phyloP scores from a whole-genome alignment of 148 eudicot species.

The Linanthus parryae region DNA sequence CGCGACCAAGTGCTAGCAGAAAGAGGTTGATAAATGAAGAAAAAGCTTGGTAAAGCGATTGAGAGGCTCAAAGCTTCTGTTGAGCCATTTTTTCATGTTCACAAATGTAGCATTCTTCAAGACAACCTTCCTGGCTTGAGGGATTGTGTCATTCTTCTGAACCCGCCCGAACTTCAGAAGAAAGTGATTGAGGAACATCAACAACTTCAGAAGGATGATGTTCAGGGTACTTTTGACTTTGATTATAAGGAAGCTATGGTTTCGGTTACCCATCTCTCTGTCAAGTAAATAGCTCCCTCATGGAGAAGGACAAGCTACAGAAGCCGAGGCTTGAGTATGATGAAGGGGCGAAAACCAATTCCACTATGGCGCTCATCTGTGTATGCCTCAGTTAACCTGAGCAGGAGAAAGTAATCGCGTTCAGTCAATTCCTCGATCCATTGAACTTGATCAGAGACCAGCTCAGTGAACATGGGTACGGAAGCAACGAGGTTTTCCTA shows the following conservation, averaged over 20 bases:
- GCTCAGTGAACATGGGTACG: conserved; percentile 35
- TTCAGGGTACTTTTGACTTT: conserved; percentile 2
- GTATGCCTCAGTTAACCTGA: conserved; percentile 26
- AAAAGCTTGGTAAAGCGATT: conserved; percentile 12
- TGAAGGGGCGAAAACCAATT: conserved; percentile 53
- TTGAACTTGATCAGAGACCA: conserved; percentile 29
- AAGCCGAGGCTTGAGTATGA: conserved; percentile 20
- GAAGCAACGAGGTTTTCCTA: conserved; percentile 33
- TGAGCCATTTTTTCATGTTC: conserved; percentile 62
- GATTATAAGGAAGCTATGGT: conserved; percentile 29
- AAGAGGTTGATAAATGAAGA: no score
- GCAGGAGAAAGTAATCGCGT: conserved; percentile 64
- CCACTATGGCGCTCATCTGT: conserved; percentile 43
- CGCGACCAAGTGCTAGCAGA: no score
- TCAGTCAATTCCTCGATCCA: conserved; percentile 52
- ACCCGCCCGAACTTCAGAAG: conserved; percentile 44
- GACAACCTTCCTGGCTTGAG: conserved; percentile 56
- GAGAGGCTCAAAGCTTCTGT: conserved; percentile 33
- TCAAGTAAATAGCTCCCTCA: conserved; percentile 6
- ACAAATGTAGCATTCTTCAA: conserved; percentile 50
- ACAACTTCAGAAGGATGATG: no score
- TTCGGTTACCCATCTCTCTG: conserved; percentile 57
- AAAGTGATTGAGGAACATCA: conserved; percentile 8
- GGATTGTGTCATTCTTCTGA: conserved; percentile 35
- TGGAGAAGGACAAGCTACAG: conserved; percentile 13